These are phyloP conservation scores for Eucalyptus caleyi DNA, from an alignment of 345 rosid species.

Conservation along the genomic window DNA sequence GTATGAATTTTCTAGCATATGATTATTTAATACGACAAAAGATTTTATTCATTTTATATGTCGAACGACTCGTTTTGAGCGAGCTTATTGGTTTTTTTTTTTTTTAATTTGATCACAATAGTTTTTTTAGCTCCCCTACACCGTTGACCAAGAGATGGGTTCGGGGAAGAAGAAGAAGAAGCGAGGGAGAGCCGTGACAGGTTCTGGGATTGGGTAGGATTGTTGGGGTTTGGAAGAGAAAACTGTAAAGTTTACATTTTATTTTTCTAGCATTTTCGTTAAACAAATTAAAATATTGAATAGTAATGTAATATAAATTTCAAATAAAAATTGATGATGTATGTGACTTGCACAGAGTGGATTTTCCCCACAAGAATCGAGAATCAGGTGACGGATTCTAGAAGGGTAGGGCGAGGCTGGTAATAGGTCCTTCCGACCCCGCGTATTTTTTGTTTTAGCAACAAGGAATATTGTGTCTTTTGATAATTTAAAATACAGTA, in stretches of 20 bases:
- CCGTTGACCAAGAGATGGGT: background rate
- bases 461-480: no score
- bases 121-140: background rate
- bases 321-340: no score
- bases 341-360: no score
- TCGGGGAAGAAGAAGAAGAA: background rate
- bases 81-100: background rate
- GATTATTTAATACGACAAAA: no score
- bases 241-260: background rate
- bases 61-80: background rate
- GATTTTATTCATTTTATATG: background rate
- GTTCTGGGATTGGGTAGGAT: background rate
- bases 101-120: no score
- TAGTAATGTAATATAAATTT: no score
- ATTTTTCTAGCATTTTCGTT: background rate
- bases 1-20: background rate
- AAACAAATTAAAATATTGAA: no score
- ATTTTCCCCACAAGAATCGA: no score
- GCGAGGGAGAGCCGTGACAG: background rate
- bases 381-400: no score
- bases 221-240: background rate
- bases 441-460: no score
- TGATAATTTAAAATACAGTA: background rate
- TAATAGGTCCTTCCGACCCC: no score
- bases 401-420: no score